Percentiles rank a stretch among this genome's conserved stretches.
Conservation (phyloP, 805 yeast species). For the Metschnikowia proteae region DNA sequence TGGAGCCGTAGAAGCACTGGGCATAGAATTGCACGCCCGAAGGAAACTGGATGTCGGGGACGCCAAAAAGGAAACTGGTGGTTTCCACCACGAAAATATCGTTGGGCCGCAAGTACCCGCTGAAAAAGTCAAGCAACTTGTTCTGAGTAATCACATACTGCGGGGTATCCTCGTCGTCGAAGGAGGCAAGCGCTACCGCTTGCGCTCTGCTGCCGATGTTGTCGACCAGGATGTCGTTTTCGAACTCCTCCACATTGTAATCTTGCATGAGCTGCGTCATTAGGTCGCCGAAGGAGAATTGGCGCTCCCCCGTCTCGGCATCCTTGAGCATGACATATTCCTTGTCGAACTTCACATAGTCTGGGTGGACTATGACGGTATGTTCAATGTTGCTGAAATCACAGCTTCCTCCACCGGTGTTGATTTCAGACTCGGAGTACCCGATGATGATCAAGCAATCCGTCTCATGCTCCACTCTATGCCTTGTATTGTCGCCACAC, state of each 20-base stretch:
- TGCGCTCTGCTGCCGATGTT: slow-evolving; percentile 18
- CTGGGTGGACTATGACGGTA: slow-evolving; percentile 40
- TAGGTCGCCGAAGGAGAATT: slow-evolving; percentile 31
- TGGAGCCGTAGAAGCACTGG: slow-evolving; percentile 77
- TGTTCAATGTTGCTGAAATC: slow-evolving; percentile 22
- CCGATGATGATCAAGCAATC: slow-evolving; percentile 76
- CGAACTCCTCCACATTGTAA: slow-evolving; percentile 8
- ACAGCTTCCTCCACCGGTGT: slow-evolving; percentile 24
- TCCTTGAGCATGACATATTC: slow-evolving; percentile 22
- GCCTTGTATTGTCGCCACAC: slow-evolving; percentile 21
- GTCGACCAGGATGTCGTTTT: slow-evolving; percentile 13
- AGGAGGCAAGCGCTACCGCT: slow-evolving; percentile 9
- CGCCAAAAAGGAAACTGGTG: slow-evolving; percentile 76
- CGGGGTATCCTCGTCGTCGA: slow-evolving; percentile 7
- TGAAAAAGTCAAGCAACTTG: slow-evolving; percentile 32
- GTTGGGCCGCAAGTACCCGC: slow-evolving; percentile 44
- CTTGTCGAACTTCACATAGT: slow-evolving; percentile 36
- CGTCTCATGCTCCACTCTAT: slow-evolving; percentile 39
- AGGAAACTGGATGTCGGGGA: slow-evolving; percentile 66
- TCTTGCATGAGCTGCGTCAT: slow-evolving; percentile 26
- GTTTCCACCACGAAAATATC: slow-evolving; percentile 81
- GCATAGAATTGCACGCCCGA: slow-evolving; percentile 48
- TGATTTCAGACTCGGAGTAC: slow-evolving; percentile 40
- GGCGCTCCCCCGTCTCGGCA: slow-evolving; percentile 21
- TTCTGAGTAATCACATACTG: slow-evolving; percentile 25